A percentile compares a stretch with the other conserved stretches of the same genome.
phyloP scores from a whole-genome alignment of 805 yeast genomes.

The Starmerella bacillaris region DNA sequence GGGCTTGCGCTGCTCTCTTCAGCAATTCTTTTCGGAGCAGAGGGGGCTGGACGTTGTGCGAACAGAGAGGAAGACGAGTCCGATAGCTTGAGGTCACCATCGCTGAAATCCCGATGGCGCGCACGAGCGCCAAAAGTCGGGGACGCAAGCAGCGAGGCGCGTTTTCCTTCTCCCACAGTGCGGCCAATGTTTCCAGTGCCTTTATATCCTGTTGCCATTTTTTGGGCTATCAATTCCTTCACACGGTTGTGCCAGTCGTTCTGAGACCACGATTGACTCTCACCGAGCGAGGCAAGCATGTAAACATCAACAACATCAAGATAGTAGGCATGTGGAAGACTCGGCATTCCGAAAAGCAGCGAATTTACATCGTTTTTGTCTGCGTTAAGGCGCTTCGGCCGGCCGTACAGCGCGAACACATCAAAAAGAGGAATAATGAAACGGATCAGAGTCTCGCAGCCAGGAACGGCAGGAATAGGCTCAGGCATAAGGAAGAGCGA shows the following conservation, averaged over 20 bases:
- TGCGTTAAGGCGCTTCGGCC: conserved; percentile 59
- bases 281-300: conserved; percentile 25
- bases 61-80: background rate
- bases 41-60: background rate
- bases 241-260: conserved; percentile 43
- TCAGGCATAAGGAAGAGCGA: conserved; percentile 70
- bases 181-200: conserved; percentile 26
- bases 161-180: background rate
- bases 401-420: conserved; percentile 61
- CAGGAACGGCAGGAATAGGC: conserved; percentile 63
- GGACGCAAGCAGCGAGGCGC: conserved; percentile 1
- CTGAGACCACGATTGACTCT: conserved; percentile 33
- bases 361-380: conserved; percentile 50
- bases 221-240: conserved; percentile 37
- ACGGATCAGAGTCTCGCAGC: conserved; percentile 69
- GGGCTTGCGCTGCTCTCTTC: background rate
- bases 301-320: conserved; percentile 44
- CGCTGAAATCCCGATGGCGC: background rate
- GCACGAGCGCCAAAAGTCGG: background rate
- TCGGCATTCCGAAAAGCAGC: conserved; percentile 64
- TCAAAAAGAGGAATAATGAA: conserved; percentile 60
- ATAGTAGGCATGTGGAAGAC: conserved; percentile 59
- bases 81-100: background rate
- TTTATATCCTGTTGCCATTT: conserved; percentile 32
- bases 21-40: background rate